These are phyloP conservation scores for Basidiobolus meristosporus DNA, from an alignment of 371 early-diverging fungal genomes.

Conservation along the genomic window DNA sequence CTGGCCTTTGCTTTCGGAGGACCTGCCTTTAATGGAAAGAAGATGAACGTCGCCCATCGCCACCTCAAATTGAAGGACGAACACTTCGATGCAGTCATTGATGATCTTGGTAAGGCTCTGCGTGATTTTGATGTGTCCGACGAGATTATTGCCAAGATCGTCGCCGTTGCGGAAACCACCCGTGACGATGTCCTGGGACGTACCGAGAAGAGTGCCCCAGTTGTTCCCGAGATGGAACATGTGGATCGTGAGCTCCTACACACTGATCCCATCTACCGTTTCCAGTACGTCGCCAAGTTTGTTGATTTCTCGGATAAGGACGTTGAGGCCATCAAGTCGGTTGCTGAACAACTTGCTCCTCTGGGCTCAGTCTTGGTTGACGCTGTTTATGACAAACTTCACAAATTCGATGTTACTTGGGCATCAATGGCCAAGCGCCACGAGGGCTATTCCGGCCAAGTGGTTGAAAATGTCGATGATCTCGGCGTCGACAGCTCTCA, in stretches of 20 bases:
- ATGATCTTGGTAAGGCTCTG: no score
- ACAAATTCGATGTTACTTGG: conserved; percentile 38
- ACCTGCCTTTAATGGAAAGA: no score
- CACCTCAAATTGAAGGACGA: no score
- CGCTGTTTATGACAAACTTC: conserved; percentile 42
- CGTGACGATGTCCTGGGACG: no score
- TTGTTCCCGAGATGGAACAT: conserved; percentile 11
- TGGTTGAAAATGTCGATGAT: conserved; percentile 16
- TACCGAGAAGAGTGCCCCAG: no score
- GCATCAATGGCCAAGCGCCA: conserved; percentile 36
- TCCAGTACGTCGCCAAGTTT: conserved; percentile 44
- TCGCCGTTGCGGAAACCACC: no score
- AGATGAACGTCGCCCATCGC: no score
- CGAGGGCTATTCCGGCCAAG: conserved; percentile 34
- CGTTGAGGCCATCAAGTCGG: conserved; percentile 33
- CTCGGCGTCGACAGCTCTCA: conserved; percentile 41
- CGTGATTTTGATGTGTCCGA: no score
- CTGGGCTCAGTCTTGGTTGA: conserved; percentile 62
- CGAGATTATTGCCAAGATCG: no score
- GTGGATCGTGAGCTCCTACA: conserved; percentile 41
- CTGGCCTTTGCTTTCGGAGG: no score
- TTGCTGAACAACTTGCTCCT: conserved; percentile 38
- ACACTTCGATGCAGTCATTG: no score
- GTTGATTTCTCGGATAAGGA: conserved; percentile 42
- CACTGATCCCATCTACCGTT: conserved; percentile 46